Percentiles rank a stretch among this genome's conserved stretches.
phyloP scores from a whole-genome alignment of 345 rosid genomes.

The Eucalyptus fibrosa region DNA sequence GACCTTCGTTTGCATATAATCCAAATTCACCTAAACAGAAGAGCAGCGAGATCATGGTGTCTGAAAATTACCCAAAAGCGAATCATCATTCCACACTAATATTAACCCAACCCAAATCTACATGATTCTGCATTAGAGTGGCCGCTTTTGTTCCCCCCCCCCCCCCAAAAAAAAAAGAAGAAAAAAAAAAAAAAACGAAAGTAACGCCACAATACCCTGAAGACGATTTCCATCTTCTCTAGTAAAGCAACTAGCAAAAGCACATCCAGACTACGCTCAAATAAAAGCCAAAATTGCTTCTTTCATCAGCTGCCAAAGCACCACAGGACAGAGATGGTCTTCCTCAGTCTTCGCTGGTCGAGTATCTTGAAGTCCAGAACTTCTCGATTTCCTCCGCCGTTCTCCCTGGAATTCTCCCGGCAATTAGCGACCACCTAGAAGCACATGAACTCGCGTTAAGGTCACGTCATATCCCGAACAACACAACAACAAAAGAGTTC shows the following conservation, averaged over 20 bases:
- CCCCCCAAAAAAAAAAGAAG: too few species aligned
- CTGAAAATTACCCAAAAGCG: neutral
- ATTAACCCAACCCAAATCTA: neutral
- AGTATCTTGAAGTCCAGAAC: slow-evolving; percentile 24
- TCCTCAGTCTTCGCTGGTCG: slow-evolving; percentile 6
- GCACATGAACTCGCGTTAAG: neutral
- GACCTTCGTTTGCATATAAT: neutral
- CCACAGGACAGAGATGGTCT: neutral
- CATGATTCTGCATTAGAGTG: neutral
- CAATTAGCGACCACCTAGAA: slow-evolving; percentile 22
- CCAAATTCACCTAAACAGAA: neutral
- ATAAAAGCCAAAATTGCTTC: neutral
- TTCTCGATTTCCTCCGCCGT: slow-evolving; percentile 33
- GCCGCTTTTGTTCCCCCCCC: neutral
- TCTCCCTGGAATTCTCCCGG: slow-evolving; percentile 36
- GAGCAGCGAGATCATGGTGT: neutral
- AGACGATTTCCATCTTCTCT: neutral
- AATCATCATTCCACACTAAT: neutral
- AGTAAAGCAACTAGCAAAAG: neutral
- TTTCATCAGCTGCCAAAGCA: neutral
- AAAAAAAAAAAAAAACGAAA: neutral
- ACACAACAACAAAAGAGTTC: neutral
- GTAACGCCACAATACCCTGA: neutral
- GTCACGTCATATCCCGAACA: neutral
- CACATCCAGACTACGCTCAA: neutral